Evolutionary conservation across 192 early-diverging fungal genomes (phyloP), one percentile per base, ranked within the genome.

Genomic region (Linnemannia hyalina): DNA sequence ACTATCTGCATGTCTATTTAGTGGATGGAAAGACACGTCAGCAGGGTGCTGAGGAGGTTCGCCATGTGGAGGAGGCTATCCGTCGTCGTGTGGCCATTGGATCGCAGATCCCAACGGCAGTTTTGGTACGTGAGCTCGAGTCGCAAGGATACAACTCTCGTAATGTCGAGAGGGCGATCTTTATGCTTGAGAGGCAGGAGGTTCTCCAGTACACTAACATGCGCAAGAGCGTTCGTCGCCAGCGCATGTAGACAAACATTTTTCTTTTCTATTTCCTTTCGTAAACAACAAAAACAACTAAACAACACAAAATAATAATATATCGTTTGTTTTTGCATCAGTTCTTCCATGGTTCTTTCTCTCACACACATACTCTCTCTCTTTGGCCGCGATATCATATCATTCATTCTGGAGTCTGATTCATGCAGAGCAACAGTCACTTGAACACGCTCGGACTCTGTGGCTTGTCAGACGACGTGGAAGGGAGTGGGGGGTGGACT

Each of bases 51-150:
- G 86, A 89, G 29, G 94, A 97, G 87, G 94, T 99, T 46, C 92
- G 94, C 73, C 82, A 92, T 40, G 93, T 97, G 38, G 97, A 98
- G 90, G 92, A 93, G 32, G 94, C 95, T 75, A 95, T 99, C 74
- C 94, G 95, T 70, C 90, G 93, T 46, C 95, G 98, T 40, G 81
- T 99, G 73, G 95, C 97, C 9, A 93, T 98, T 72, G 98, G 98
- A 68, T 96, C 95, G 29, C 94, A 94, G 80, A 92, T 95, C 40
- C 87, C 93, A 16, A 88, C 89, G 0, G 75, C 84, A 20, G 83
- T 88, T 40, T 76, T 93, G 74, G 88, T 89, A 13, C 88, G 89
- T n/a, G 92, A 93, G 38, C 83, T 91, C 54, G 76, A 89, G 47
- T 74, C 75, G 10, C 82, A 86, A 80, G 32, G 89, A 81, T 70